Conservation (phyloP, 2,329 filamentous ascomycete genomes). For the Drechslerella stenobrocha region DNA sequence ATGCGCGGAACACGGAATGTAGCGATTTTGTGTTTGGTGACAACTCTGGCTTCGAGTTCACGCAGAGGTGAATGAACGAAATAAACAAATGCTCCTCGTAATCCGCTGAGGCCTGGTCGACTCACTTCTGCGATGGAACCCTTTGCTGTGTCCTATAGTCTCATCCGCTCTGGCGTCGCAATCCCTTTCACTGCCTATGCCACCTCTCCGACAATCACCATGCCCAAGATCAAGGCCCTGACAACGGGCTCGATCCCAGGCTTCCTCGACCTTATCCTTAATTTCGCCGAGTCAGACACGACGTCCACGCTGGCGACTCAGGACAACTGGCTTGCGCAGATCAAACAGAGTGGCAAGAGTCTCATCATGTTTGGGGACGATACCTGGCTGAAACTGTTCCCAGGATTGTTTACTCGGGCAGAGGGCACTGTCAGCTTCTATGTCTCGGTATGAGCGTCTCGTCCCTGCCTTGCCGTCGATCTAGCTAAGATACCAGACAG, state of each 20-base stretch:
- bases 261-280: constrained; percentile 94
- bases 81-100: constrained; percentile 13
- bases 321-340: constrained; percentile 94
- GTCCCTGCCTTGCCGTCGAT: not conserved
- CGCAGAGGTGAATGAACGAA: constrained; percentile 69
- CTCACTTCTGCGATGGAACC: constrained; percentile 17
- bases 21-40: constrained; percentile 92
- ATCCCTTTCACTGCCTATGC: constrained; percentile 95
- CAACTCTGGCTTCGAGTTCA: constrained; percentile 79
- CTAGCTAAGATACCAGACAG: constrained; percentile 59
- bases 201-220: constrained; percentile 94
- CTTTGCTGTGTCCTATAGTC: constrained; percentile 59
- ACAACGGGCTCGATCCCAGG: constrained; percentile 98
- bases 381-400: constrained; percentile 97
- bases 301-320: constrained; percentile 83
- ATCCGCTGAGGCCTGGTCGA: constrained; percentile 14
- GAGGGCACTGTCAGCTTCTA: constrained; percentile 98
- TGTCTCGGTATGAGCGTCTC: constrained; percentile 72
- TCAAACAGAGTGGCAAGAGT: constrained; percentile 75
- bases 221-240: constrained; percentile 95
- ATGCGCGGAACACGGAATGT: constrained; percentile 19
- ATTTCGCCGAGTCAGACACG: constrained; percentile 91
- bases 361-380: constrained; percentile 96
- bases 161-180: constrained; percentile 80
- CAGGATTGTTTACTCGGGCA: constrained; percentile 77